These are phyloP conservation scores for Aspergillus nidulans DNA, from an alignment of 495 filamentous ascomycete species.

Conservation along the genomic window DNA sequence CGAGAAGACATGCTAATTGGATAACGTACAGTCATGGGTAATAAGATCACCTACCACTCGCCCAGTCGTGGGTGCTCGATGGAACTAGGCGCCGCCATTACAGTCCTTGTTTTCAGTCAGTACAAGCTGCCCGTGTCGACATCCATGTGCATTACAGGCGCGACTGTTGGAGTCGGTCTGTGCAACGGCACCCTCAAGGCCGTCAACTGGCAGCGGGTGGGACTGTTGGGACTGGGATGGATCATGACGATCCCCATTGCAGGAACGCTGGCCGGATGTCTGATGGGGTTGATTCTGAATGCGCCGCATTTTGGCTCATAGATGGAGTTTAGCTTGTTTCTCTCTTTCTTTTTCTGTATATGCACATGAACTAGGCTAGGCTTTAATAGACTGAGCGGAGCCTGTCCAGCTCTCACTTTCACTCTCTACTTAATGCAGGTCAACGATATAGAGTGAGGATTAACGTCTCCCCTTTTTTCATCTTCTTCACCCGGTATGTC, in stretches of 20 bases:
- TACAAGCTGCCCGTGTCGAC: constrained; percentile 58
- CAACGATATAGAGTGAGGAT: not conserved
- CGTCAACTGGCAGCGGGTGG: constrained; percentile 61
- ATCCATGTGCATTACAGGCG: constrained; percentile 57
- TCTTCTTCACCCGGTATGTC: not conserved
- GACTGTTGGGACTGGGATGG: constrained; percentile 52
- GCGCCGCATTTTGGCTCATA: constrained; percentile 46
- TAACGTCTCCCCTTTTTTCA: not conserved
- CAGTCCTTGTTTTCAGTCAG: constrained; percentile 59
- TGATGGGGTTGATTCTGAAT: constrained; percentile 61
- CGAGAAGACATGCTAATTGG: constrained; percentile 19
- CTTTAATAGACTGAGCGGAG: no score
- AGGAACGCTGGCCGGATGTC: constrained; percentile 52
- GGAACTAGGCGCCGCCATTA: constrained; percentile 64
- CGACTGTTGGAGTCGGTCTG: constrained; percentile 53
- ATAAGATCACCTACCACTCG: constrained; percentile 64
- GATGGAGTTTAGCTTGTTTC: not conserved
- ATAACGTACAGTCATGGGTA: constrained; percentile 50
- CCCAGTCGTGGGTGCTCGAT: constrained; percentile 58
- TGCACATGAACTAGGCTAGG: no score
- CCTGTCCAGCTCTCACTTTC: no score
- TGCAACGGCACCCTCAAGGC: constrained; percentile 55
- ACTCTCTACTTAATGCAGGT: not conserved
- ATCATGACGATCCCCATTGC: constrained; percentile 60
- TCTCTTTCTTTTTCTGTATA: not conserved